These are phyloP conservation scores for Pleurotus djamor DNA, from an alignment of 768 basidiomycete genomes.

Conservation along the genomic window DNA sequence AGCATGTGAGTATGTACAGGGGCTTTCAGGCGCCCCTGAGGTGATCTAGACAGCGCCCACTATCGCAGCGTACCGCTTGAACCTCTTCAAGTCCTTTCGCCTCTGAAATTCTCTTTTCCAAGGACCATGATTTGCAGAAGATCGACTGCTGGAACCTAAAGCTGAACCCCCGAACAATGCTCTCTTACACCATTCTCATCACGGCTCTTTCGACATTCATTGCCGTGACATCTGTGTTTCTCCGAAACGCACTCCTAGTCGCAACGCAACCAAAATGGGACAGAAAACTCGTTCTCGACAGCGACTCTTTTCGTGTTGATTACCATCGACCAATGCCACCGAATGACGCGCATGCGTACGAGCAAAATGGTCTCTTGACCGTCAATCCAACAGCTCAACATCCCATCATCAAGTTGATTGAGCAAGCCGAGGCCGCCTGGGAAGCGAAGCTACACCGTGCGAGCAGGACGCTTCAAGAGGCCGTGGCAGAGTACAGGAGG, in stretches of 20 bases:
- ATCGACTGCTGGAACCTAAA: too few relatives aligned
- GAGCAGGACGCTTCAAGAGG: conserved; percentile 63
- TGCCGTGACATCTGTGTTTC: background rate
- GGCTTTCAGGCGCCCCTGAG: too few relatives aligned
- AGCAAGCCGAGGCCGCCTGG: conserved; percentile 60
- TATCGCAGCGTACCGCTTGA: too few relatives aligned
- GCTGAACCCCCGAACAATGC: background rate
- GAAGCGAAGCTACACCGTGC: conserved; percentile 52
- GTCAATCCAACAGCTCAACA: conserved; percentile 34
- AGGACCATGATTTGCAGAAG: too few relatives aligned
- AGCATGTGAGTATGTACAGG: too few relatives aligned
- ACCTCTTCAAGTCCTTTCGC: too few relatives aligned
- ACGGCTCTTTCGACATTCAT: background rate
- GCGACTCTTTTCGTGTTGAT: background rate
- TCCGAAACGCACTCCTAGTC: conserved; percentile 2
- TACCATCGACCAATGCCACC: conserved; percentile 24
- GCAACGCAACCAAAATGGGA: background rate
- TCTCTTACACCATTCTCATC: background rate
- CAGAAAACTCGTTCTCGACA: background rate
- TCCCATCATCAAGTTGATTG: conserved; percentile 70
- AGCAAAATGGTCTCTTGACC: conserved; percentile 19
- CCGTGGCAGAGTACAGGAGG: conserved; percentile 64
- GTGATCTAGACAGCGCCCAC: too few relatives aligned
- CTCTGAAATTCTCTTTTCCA: too few relatives aligned
- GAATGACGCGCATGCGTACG: conserved; percentile 21